Evolutionary conservation across 768 basidiomycete species (phyloP).

Genomic region (Tremella mesenterica): DNA sequence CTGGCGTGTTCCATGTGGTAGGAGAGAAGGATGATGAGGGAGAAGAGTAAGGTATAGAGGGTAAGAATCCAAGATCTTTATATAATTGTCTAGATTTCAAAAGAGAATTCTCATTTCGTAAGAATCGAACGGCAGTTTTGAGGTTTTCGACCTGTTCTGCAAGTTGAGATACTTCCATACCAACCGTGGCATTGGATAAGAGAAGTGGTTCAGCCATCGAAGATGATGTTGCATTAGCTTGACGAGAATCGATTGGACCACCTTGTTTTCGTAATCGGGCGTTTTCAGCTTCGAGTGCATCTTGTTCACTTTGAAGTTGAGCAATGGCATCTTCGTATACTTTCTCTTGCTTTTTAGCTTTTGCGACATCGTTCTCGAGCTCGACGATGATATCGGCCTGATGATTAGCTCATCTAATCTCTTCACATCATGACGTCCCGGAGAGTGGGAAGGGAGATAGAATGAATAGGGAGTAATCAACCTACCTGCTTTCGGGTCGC

Average conservation of each 20-base stretch:
- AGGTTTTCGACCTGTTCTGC: constrained; percentile 83
- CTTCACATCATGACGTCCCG: too few relatives aligned
- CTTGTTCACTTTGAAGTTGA: constrained; percentile 79
- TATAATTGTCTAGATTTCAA: constrained; percentile 88
- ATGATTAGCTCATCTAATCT: background rate
- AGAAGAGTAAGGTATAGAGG: constrained; percentile 49
- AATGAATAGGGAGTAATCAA: background rate
- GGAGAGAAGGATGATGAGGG: constrained; percentile 38
- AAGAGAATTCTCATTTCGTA: constrained; percentile 87
- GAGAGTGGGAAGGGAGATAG: too few relatives aligned
- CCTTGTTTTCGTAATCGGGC: constrained; percentile 59
- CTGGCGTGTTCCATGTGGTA: too few relatives aligned
- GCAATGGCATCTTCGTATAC: constrained; percentile 91
- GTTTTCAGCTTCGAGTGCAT: constrained; percentile 78
- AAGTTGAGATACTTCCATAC: constrained; percentile 75
- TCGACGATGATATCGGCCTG: constrained; percentile 67
- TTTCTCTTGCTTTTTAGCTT: constrained; percentile 76
- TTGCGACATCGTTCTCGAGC: constrained; percentile 69
- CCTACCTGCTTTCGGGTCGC: constrained; percentile 68
- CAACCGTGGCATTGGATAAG: constrained; percentile 48
- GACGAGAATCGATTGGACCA: constrained; percentile 49
- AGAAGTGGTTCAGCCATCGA: constrained; percentile 49
- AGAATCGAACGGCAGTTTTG: constrained; percentile 80
- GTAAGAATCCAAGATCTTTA: constrained; percentile 66
- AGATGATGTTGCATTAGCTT: constrained; percentile 52